Conservation (phyloP, 1,139 yeast species). For the Pneumocystis wakefieldiae region DNA sequence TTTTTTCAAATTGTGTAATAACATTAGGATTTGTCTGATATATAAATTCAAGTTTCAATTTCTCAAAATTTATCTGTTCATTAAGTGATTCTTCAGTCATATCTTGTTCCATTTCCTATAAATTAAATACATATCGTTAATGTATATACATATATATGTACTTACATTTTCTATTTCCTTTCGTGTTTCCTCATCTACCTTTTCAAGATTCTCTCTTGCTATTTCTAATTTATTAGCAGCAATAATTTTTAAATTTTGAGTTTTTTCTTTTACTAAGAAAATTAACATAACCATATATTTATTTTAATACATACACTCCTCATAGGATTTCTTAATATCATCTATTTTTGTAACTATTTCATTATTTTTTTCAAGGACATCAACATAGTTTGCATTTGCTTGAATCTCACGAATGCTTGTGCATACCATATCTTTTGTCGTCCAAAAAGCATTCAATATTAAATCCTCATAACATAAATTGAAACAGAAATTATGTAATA, state of each 20-base stretch:
- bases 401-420: neutral
- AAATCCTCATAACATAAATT: neutral
- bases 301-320: neutral
- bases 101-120: neutral
- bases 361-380: slow-evolving; percentile 10
- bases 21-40: slow-evolving; percentile 16
- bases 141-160: neutral
- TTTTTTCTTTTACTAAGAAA: neutral
- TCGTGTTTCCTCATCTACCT: neutral
- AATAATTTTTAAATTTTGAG: neutral
- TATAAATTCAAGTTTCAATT: slow-evolving; percentile 22
- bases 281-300: neutral
- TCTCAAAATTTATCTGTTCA: slow-evolving; percentile 20
- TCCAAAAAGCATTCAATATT: neutral
- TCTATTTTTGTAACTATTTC: slow-evolving; percentile 17
- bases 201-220: neutral
- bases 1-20: slow-evolving; percentile 18
- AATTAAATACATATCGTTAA: neutral
- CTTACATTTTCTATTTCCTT: neutral
- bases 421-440: neutral
- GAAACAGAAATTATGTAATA: neutral
- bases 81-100: slow-evolving; percentile 18
- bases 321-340: slow-evolving; percentile 1
- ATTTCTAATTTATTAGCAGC: slow-evolving; percentile 1
- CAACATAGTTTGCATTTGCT: slow-evolving; percentile 1